Conservation (phyloP, 345 rosid species). For the Ricinus communis region DNA sequence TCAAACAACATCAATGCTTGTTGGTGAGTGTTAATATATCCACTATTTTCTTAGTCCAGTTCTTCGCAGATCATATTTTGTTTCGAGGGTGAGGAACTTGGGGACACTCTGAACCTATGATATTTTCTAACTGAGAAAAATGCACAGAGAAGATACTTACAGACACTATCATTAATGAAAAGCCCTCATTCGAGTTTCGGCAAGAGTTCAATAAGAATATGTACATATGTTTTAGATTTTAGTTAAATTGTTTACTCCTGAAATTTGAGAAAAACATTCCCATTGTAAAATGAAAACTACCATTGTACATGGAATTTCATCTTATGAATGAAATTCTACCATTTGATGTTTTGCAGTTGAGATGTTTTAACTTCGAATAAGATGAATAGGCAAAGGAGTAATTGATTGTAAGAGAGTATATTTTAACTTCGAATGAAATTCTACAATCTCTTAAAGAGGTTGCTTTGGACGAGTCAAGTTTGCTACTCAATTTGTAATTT, state of each 20-base stretch:
- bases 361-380: neutral
- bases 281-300: neutral
- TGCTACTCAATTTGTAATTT: too few species aligned
- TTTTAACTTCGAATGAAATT: too few species aligned
- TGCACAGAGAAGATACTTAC: slow-evolving; percentile 25
- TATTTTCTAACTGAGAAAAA: slow-evolving; percentile 19
- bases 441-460: too few species aligned
- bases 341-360: neutral
- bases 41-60: neutral
- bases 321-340: too few species aligned
- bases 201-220: neutral
- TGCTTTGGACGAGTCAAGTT: too few species aligned
- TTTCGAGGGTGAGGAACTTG: slow-evolving; percentile 15
- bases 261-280: neutral
- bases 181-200: neutral
- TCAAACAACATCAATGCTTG: neutral
- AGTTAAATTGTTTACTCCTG: neutral
- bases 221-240: slow-evolving; percentile 3
- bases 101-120: neutral
- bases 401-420: too few species aligned
- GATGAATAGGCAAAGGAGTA: too few species aligned
- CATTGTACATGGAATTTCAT: neutral
- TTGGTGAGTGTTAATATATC: slow-evolving; percentile 17
- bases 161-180: neutral
- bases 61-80: neutral